These are phyloP conservation scores for Hypomontagnella monticulosa DNA, from an alignment of 495 filamentous ascomycete species.

Conservation along the genomic window DNA sequence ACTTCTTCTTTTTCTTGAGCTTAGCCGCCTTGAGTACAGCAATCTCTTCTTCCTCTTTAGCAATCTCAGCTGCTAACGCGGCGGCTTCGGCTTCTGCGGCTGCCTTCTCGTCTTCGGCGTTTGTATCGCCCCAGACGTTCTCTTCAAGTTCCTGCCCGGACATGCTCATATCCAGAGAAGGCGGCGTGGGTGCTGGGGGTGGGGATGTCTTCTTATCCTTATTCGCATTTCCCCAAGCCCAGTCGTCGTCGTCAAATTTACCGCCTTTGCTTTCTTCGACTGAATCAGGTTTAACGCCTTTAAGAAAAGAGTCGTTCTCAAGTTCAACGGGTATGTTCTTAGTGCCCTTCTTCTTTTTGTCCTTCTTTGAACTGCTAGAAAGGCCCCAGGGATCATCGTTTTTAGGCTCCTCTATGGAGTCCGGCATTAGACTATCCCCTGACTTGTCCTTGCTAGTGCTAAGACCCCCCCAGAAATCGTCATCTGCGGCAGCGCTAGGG, in stretches of 20 bases:
- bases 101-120: constrained; percentile 31
- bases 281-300: constrained; percentile 50
- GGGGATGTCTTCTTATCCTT: constrained; percentile 56
- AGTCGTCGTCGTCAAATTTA: constrained; percentile 51
- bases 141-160: constrained; percentile 29
- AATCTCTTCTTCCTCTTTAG: constrained; percentile 50
- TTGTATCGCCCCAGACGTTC: constrained; percentile 40
- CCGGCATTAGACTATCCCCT: constrained; percentile 51
- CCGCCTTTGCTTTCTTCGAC: constrained; percentile 54
- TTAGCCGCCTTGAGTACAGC: constrained; percentile 45
- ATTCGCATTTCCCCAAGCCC: constrained; percentile 48
- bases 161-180: constrained; percentile 49
- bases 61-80: constrained; percentile 40
- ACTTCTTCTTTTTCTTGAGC: constrained; percentile 46
- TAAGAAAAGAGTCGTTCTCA: constrained; percentile 46
- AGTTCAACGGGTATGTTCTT: constrained; percentile 55
- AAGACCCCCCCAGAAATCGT: constrained; percentile 51
- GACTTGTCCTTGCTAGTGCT: constrained; percentile 48
- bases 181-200: constrained; percentile 54
- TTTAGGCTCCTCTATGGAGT: constrained; percentile 57
- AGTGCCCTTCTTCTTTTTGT: constrained; percentile 54
- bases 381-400: constrained; percentile 54
- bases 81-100: constrained; percentile 26
- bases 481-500: constrained; percentile 32
- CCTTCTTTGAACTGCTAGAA: constrained; percentile 48